These are phyloP conservation scores for Whalleya microplaca DNA, from an alignment of 2,329 filamentous ascomycete genomes.

Conservation along the genomic window DNA sequence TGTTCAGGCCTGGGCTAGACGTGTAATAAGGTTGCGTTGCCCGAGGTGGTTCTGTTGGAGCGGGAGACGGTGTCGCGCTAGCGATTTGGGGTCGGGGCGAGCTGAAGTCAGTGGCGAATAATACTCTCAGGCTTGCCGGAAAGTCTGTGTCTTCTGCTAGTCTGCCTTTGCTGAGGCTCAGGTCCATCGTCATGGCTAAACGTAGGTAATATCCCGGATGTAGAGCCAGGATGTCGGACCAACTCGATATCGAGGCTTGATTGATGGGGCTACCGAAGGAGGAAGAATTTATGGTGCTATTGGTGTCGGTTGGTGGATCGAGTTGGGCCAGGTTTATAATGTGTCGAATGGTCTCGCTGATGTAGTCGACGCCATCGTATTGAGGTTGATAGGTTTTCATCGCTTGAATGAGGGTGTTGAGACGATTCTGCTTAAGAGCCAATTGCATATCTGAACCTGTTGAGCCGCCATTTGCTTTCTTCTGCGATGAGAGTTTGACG, in stretches of 20 bases:
- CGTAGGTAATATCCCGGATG: slow-evolving; percentile 47
- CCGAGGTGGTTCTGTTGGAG: slow-evolving; percentile 3
- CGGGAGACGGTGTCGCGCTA: slow-evolving; percentile 3
- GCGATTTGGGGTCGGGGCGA: slow-evolving; percentile 40
- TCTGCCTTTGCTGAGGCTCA: slow-evolving; percentile 47
- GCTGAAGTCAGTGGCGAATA: slow-evolving; percentile 44
- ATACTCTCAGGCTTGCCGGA: slow-evolving; percentile 42
- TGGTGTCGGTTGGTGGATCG: slow-evolving; percentile 31
- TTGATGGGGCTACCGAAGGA: slow-evolving; percentile 20
- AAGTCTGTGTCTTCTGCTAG: slow-evolving; percentile 47
- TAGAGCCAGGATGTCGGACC: slow-evolving; percentile 47
- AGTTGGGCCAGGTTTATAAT: slow-evolving; percentile 47
- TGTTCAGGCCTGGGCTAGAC: slow-evolving; percentile 13
- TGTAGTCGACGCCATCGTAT: slow-evolving; percentile 50
- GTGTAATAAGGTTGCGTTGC: slow-evolving; percentile 8
- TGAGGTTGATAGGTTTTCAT: slow-evolving; percentile 51
- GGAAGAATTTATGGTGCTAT: slow-evolving; percentile 9
- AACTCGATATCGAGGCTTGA: slow-evolving; percentile 40
- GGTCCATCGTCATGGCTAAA: slow-evolving; percentile 48
- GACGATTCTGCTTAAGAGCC: slow-evolving; percentile 47
- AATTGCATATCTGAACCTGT: slow-evolving; percentile 39
- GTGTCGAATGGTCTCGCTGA: slow-evolving; percentile 48
- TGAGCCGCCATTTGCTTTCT: slow-evolving; percentile 20
- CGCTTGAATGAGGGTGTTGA: slow-evolving; percentile 49
- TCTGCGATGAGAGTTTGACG: slow-evolving; percentile 40